These are phyloP conservation scores for Babesia gibsoni DNA, from an alignment of 169 alveolate genomes.

Conservation along the genomic window DNA sequence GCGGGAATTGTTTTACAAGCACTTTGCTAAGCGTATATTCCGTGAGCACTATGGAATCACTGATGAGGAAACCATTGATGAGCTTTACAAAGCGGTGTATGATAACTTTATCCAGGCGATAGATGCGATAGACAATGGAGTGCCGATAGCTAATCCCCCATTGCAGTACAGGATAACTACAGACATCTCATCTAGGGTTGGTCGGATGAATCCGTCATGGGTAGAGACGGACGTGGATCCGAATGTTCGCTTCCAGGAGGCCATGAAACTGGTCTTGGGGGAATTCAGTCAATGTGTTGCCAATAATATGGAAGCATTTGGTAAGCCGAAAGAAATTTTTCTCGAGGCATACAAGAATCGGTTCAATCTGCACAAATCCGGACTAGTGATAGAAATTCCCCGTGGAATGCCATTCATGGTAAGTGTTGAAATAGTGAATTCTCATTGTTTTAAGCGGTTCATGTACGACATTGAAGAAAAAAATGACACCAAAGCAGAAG, in stretches of 20 bases:
- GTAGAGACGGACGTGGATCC: constrained; percentile 71
- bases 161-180: constrained; percentile 76
- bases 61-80: constrained; percentile 69
- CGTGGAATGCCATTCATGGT: constrained; percentile 71
- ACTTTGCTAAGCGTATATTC: constrained; percentile 78
- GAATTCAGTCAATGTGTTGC: constrained; percentile 59
- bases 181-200: constrained; percentile 72
- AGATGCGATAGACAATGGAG: constrained; percentile 91
- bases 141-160: constrained; percentile 71
- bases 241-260: constrained; percentile 55
- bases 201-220: constrained; percentile 85
- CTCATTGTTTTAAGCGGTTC: constrained; percentile 20
- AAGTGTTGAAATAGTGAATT: not conserved
- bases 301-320: constrained; percentile 59
- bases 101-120: constrained; percentile 77
- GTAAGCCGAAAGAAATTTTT: constrained; percentile 58
- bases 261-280: constrained; percentile 33
- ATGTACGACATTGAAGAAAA: constrained; percentile 66
- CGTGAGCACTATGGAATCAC: constrained; percentile 66
- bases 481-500: constrained; percentile 37
- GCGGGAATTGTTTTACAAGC: constrained; percentile 90
- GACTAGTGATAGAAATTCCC: constrained; percentile 66
- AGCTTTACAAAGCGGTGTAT: constrained; percentile 73
- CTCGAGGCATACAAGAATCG: constrained; percentile 63
- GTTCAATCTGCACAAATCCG: constrained; percentile 70